Percentiles rank a stretch among this genome's conserved stretches.
Evolutionary conservation across 805 yeast species (phyloP).

Genomic region (Yamadazyma nakazawae): DNA sequence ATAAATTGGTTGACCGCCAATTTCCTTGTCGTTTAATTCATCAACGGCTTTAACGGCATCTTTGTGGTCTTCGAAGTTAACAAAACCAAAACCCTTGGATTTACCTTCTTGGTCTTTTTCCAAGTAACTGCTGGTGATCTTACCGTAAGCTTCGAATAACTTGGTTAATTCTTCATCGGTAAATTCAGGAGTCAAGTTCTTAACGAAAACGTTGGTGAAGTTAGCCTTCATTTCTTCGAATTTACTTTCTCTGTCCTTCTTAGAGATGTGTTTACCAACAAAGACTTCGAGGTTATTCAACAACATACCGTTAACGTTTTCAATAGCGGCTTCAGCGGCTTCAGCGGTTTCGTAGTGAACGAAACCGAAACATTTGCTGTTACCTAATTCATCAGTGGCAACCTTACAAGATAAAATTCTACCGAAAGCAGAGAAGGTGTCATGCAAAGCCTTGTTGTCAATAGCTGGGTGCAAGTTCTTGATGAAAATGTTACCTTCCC

Average conservation of each 20-base stretch:
- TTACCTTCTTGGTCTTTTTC: conserved; percentile 83
- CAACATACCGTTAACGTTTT: conserved; percentile 97
- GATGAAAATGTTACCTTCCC: conserved; percentile 95
- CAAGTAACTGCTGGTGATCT: conserved; percentile 76
- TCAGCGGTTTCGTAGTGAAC: conserved; percentile 94
- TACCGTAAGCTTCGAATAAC: conserved; percentile 71
- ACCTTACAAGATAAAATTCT: conserved; percentile 94
- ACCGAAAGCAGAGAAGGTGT: conserved; percentile 96
- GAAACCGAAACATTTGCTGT: conserved; percentile 94
- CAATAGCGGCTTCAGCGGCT: conserved; percentile 92
- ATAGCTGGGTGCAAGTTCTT: conserved; percentile 98
- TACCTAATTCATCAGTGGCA: conserved; percentile 89
- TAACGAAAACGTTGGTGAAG: conserved; percentile 94
- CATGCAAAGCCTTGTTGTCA: conserved; percentile 98
- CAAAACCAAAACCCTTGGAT: conserved; percentile 94
- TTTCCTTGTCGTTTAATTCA: conserved; percentile 81
- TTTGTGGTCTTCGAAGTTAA: conserved; percentile 85
- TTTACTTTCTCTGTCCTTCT: conserved; percentile 91
- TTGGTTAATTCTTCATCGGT: conserved; percentile 68
- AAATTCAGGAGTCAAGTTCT: conserved; percentile 76
- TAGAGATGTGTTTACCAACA: conserved; percentile 92
- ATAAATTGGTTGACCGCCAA: conserved; percentile 79
- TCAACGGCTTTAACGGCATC: conserved; percentile 90
- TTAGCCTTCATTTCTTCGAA: conserved; percentile 85
- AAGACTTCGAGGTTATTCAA: conserved; percentile 93